Base-by-base conservation (phyloP, 2,329 filamentous ascomycete species). In the Podosphaera aphanis region DNA sequence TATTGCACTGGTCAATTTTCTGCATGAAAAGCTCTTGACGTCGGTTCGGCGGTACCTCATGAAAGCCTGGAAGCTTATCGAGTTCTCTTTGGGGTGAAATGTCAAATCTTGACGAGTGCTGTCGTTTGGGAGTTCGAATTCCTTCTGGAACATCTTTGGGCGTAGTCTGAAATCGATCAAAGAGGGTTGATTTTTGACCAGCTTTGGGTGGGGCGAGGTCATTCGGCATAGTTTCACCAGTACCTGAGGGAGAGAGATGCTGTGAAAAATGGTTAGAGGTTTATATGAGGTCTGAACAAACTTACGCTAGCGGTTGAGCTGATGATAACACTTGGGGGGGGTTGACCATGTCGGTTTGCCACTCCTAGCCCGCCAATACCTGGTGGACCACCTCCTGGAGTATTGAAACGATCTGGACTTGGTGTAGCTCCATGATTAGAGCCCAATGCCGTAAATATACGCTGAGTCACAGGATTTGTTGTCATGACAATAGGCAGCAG, bases 1-100 rank as follows among this genome's bases (percentile, higher is more conserved):
- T 92, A 61, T 98, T 98, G 69, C 90, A 98, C 62, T 98, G 90
- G 58, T 95, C 90, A 55, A 98, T 90, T 70, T 98, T 98, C 61
- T 95, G 86, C 86, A 98, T 94, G 65, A 98, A 98, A 16, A 98
- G 73, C 56, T 95, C 88, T 64, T 94, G 86, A 50, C 90, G 77
- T 51, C 88, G 77, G 60, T 93, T 93, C 15, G 90, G 90, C 10
- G 88, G 82, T 21, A 95, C 90, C 63, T 98, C 90, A 58, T 98
- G 90, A 63, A 98, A 98, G 31, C 90, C 90, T 1, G 90, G 88
- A 20, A 98, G 70, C 65, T 98, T 98, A 63, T 98, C 90, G 44
- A 98, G 70, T 62, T 98, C 90, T 57, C 90, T 77, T 61, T 95
- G 86, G 51, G 92, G 84, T 2, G 90, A 98, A 52, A 98, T 92